phyloP scores from a whole-genome alignment of 1,284 basidiomycete species.

The Trichosporon inkin region DNA sequence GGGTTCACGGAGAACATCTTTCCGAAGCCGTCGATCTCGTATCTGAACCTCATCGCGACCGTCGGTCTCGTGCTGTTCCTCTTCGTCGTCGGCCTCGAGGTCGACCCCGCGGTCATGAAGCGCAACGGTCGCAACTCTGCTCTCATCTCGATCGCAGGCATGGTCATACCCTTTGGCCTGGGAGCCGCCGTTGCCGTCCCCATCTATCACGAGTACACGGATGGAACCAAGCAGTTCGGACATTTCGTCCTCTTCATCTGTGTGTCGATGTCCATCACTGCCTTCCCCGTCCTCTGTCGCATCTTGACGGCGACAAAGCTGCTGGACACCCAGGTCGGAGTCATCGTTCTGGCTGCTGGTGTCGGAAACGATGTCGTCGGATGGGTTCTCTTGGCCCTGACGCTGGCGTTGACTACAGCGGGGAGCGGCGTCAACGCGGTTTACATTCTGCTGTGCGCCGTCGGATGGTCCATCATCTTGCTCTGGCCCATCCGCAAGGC shows the following conservation, averaged over 20 bases:
- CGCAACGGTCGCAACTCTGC: constrained; percentile 66
- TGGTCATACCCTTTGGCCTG: constrained; percentile 74
- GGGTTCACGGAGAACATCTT: constrained; percentile 81
- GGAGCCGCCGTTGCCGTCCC: constrained; percentile 77
- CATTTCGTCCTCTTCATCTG: constrained; percentile 93
- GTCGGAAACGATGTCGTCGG: constrained; percentile 82
- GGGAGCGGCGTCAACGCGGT: constrained; percentile 67
- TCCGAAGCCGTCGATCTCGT: constrained; percentile 65
- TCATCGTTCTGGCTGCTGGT: constrained; percentile 87
- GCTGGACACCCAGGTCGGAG: constrained; percentile 86
- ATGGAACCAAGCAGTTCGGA: constrained; percentile 59
- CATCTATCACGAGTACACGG: constrained; percentile 74
- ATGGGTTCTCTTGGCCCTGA: constrained; percentile 66
- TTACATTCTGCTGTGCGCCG: constrained; percentile 72
- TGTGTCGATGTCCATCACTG: constrained; percentile 85
- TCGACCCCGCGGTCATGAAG: constrained; percentile 73
- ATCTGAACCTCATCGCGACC: constrained; percentile 82
- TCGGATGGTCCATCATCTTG: constrained; percentile 77
- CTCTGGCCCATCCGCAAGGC: constrained; percentile 65
- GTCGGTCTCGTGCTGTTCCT: constrained; percentile 90
- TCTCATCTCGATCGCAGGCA: constrained; percentile 59
- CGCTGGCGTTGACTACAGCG: constrained; percentile 69
- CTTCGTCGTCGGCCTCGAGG: constrained; percentile 88
- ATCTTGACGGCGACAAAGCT: constrained; percentile 60
- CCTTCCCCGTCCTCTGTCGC: constrained; percentile 87